Base-by-base conservation (phyloP, 371 early-diverging fungal species). In the Rhizopus sp. region DNA sequence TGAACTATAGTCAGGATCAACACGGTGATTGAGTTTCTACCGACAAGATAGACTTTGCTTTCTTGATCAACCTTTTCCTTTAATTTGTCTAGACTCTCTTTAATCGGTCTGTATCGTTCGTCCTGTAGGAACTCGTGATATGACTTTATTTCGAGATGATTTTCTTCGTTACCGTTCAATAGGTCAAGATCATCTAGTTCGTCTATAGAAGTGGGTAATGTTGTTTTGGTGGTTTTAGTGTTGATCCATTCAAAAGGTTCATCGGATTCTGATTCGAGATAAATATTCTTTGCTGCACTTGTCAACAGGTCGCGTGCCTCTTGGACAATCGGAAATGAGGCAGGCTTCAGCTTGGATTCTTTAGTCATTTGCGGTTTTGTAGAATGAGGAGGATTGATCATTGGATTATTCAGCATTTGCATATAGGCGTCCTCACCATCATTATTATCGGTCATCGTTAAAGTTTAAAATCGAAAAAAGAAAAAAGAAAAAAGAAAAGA, bases 391-490 rank as follows among this genome's bases (percentile, higher is more conserved):
- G 66, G 62, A 12, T 66, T 66, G 40, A 66, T 66, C 5, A 46
- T 23, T 23, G 61, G 57, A 41, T 66, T 66, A 10, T 61, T 66
- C 35, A 66, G 41, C 66, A 66, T 66, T 38, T 39, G 33, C 62
- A 66, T 54, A 32, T 34, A 66, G 23, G 55, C 59, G 44, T 42
- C 44, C 23, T 23, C 23, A 23, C 23, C 23, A 23, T 23, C 23
- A 23, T 23, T 23, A 37, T 37, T 37, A 5, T 37, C 38, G 7
- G 38, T 37, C 38, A 37, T 37, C 13, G 7, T 37, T 5, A 7
- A 37, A 37, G 38, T 23, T 23, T 23, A 23, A 23, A 23, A 37
- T 37, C 7, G 13, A 37, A 4, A 37, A 37, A 37, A 37, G 2
- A 37, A 37, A 37, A 13, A 37, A 37, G 13, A 37, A 6, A 10